Base-by-base conservation (phyloP, 345 rosid genomes). In the Moricandia arvensis region DNA sequence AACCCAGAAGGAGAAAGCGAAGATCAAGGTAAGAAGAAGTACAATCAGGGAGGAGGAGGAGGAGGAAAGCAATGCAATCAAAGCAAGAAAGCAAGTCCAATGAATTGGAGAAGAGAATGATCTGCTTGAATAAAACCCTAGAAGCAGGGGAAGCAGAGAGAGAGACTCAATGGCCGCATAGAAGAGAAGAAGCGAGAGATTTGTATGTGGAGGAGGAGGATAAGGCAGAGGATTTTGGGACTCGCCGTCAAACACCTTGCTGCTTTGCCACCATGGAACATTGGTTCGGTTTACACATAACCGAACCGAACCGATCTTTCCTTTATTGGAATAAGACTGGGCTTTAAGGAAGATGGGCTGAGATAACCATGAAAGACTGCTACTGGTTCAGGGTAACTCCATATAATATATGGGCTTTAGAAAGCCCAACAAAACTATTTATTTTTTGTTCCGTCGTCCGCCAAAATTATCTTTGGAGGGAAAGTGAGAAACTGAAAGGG, bases 201-300 rank as follows among this genome's bases (percentile, higher is more conserved):
- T 51, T 53, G 69, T 7, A 24, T 10, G 7, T 24, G 73, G 29
- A 29, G 31, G 31, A 34, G 38, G 74, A 75, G 51, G 79, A 75
- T 75, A 75, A 75, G 76, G 67, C 55, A 71, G 72, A 57, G 61
- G 80, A 55, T 68, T 38, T 53, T 54, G 38, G 55, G 37, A 72
- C 37, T 75, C 68, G 75, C 80, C 80, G 80, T 77, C 80, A 77
- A 77, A 71, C 71, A 71, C 80, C 75, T 16, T 63, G 59, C 65
- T 59, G 41, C 61, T 64, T 64, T 63, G 71, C 45, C 15, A 43
- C 30, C n/a, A 66, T 66, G 72, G 72, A 74, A 72, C 78, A 64
- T 66, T 66, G 72, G 59, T 41, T 41, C 75, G 70, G 71, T 69
- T 68, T 37, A 16, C 13, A 63, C 27, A 8, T 12, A 69, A 62